A percentile compares a stretch with the other conserved stretches of the same genome.
phyloP scores from a whole-genome alignment of 2,329 filamentous ascomycete genomes.

The Dothistroma pini region DNA sequence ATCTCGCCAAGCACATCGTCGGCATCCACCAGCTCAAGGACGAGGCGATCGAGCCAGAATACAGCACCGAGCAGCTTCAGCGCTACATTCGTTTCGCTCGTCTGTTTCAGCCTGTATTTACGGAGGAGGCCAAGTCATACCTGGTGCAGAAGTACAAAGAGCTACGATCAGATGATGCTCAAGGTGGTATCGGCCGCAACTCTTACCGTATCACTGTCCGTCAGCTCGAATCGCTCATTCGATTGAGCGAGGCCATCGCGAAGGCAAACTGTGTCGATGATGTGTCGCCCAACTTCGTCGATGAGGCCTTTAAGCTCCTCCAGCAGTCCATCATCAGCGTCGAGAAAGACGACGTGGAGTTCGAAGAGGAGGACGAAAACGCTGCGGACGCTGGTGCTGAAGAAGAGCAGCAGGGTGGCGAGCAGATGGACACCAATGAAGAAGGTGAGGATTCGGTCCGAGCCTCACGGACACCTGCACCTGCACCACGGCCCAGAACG shows the following conservation, averaged over 20 bases:
- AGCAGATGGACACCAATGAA: constrained; percentile 48
- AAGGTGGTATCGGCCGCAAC: constrained; percentile 89
- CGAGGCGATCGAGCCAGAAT: constrained; percentile 85
- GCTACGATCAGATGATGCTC: constrained; percentile 84
- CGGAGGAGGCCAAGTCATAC: constrained; percentile 75
- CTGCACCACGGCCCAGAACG: constrained; percentile 57
- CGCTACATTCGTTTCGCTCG: constrained; percentile 95
- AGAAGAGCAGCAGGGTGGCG: constrained; percentile 42
- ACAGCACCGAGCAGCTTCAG: constrained; percentile 93
- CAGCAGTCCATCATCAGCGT: constrained; percentile 95
- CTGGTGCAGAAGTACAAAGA: constrained; percentile 95
- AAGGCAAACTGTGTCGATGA: constrained; percentile 96
- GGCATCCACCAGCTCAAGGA: constrained; percentile 89
- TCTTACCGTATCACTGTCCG: constrained; percentile 97
- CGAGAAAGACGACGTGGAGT: constrained; percentile 94
- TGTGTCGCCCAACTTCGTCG: constrained; percentile 77
- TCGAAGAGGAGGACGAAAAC: constrained; percentile 69
- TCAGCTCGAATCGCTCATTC: constrained; percentile 93
- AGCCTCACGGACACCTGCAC: constrained; percentile 41
- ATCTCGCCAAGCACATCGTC: constrained; percentile 92
- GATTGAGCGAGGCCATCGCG: constrained; percentile 93
- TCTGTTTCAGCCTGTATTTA: constrained; percentile 92
- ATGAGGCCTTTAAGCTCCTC: constrained; percentile 87
- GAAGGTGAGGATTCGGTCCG: constrained; percentile 41
- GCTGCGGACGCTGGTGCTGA: constrained; percentile 37